Percentiles rank a stretch among this genome's conserved stretches.
These are phyloP conservation scores for Aspergillus indologenus DNA, from an alignment of 495 filamentous ascomycete genomes.

Conservation along the genomic window DNA sequence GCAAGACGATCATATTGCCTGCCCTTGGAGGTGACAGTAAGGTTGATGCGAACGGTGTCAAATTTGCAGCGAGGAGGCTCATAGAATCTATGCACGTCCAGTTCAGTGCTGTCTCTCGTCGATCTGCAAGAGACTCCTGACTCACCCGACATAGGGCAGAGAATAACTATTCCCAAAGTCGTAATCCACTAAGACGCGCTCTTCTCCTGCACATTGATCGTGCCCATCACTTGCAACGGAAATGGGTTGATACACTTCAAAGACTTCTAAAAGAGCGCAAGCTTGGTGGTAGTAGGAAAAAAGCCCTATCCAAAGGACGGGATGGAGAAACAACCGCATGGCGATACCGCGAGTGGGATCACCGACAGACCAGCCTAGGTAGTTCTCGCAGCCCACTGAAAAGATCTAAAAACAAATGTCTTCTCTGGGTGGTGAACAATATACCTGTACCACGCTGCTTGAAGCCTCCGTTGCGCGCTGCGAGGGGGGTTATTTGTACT, in stretches of 20 bases:
- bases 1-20: constrained; percentile 79
- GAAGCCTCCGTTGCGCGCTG: too few species aligned
- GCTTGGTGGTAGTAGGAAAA: not conserved
- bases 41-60: constrained; percentile 76
- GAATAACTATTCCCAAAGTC: not conserved
- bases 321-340: not conserved
- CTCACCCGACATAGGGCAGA: not conserved
- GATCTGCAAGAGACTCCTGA: not conserved
- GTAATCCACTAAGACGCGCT: not conserved
- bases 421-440: too few species aligned
- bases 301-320: not conserved
- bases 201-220: not conserved
- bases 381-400: too few species aligned
- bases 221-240: not conserved
- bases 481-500: too few species aligned
- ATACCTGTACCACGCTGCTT: too few species aligned
- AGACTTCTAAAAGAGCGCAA: not conserved
- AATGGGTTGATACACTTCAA: not conserved
- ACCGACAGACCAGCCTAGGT: too few species aligned
- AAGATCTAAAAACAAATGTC: too few species aligned
- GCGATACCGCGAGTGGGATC: not conserved
- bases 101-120: not conserved
- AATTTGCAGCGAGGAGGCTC: constrained; percentile 68
- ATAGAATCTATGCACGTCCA: constrained; percentile 52
- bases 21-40: constrained; percentile 73